Percentiles rank a stretch among this genome's conserved stretches.
These are phyloP conservation scores for Pyrus hybrid DNA, from an alignment of 331 rosid species.

Conservation along the genomic window DNA sequence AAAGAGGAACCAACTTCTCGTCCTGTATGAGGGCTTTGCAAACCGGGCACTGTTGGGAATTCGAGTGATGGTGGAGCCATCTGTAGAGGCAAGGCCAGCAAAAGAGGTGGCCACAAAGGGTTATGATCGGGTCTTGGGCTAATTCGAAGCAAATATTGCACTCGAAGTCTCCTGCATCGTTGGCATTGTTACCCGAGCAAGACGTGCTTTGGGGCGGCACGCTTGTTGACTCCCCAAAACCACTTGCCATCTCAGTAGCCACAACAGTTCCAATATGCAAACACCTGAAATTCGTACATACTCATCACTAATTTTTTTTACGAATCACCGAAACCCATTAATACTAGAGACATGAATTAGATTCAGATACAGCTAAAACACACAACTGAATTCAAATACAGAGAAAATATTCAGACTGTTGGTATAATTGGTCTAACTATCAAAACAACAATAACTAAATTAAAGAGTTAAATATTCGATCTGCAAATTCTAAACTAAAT, in stretches of 20 bases:
- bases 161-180: slow-evolving; percentile 81
- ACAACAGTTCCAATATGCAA: not conserved
- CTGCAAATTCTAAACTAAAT: not conserved
- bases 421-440: too few relatives aligned
- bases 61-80: slow-evolving; percentile 94
- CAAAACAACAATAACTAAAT: too few relatives aligned
- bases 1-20: slow-evolving; percentile 81
- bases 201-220: slow-evolving; percentile 39
- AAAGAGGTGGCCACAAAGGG: slow-evolving; percentile 85
- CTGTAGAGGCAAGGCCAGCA: slow-evolving; percentile 94
- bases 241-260: slow-evolving; percentile 42
- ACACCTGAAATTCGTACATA: not conserved
- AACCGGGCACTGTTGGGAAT: slow-evolving; percentile 89
- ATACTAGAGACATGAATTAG: not conserved
- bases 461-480: not conserved
- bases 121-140: slow-evolving; percentile 89
- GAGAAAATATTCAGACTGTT: not conserved
- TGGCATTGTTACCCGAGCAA: slow-evolving; percentile 36
- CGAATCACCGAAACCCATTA: not conserved
- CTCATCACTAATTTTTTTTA: not conserved
- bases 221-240: slow-evolving; percentile 49
- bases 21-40: slow-evolving; percentile 80
- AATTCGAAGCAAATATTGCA: slow-evolving; percentile 94
- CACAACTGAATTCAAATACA: not conserved
- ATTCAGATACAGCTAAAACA: not conserved